Conservation (phyloP, 306 rosid genomes). For the Phaseolus lunatus region DNA sequence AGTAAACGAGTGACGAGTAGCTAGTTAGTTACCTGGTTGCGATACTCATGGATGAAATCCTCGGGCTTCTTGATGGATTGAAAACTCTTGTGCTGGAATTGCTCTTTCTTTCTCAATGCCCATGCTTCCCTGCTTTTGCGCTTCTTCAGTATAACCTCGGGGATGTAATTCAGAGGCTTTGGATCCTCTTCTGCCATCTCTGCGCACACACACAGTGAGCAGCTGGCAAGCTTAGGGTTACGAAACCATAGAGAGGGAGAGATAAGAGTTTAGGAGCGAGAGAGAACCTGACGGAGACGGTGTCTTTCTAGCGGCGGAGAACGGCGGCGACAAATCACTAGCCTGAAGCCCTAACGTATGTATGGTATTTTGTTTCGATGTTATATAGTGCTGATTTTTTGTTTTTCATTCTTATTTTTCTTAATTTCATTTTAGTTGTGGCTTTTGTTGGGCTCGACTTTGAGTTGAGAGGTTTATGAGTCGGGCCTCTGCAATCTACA, state of each 20-base stretch:
- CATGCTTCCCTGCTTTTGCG: slow-evolving; percentile 47
- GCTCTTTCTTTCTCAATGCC: slow-evolving; percentile 44
- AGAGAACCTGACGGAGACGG: neutral
- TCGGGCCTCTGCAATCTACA: too few relatives aligned
- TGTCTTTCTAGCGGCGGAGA: neutral
- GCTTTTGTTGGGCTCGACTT: too few relatives aligned
- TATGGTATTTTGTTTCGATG: neutral
- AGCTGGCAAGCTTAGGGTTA: neutral
- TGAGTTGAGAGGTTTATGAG: too few relatives aligned
- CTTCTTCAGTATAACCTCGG: slow-evolving; percentile 56
- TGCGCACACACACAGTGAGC: neutral
- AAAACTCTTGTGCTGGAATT: slow-evolving; percentile 38
- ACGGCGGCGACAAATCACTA: neutral
- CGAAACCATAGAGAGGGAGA: neutral
- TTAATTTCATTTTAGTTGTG: too few relatives aligned
- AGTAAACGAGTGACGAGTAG: neutral
- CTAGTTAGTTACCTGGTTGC: slow-evolving; percentile 57
- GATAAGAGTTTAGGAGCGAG: neutral
- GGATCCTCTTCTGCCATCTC: slow-evolving; percentile 51
- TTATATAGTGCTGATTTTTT: neutral
- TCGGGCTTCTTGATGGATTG: slow-evolving; percentile 75
- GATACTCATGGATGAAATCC: slow-evolving; percentile 73
- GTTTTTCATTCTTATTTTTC: too few relatives aligned
- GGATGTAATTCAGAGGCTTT: slow-evolving; percentile 39
- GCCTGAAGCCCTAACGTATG: neutral